Conservation (phyloP, 2,329 filamentous ascomycete genomes). For the Talaromyces verruculosus region DNA sequence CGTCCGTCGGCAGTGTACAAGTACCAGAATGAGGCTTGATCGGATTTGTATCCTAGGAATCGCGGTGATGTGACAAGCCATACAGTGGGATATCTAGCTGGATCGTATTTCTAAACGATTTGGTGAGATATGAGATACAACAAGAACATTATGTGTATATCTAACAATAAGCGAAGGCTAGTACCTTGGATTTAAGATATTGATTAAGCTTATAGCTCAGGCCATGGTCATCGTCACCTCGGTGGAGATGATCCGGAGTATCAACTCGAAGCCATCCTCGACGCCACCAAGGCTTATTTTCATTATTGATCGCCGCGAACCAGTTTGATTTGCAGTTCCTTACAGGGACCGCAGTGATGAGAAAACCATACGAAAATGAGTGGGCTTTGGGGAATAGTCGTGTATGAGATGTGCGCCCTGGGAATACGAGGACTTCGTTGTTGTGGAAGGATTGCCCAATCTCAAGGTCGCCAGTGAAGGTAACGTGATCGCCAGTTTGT, state of each 20-base stretch:
- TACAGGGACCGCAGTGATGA: constrained; percentile 7
- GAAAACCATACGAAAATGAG: constrained; percentile 6
- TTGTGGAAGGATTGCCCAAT: not conserved
- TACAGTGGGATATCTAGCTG: constrained; percentile 10
- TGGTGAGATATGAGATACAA: not conserved
- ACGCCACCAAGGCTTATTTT: constrained; percentile 5
- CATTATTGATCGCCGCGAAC: constrained; percentile 7
- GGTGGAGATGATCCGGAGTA: constrained; percentile 11
- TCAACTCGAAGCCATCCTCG: constrained; percentile 17
- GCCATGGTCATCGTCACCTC: not conserved
- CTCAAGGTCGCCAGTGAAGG: not conserved
- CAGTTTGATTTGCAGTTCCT: constrained; percentile 8
- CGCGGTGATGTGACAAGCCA: constrained; percentile 15
- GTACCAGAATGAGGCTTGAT: constrained; percentile 18
- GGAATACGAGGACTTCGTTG: not conserved
- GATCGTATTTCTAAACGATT: not conserved
- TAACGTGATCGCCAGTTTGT: not conserved
- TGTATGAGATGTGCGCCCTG: constrained; percentile 11
- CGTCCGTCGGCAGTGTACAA: constrained; percentile 3
- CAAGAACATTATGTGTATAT: not conserved
- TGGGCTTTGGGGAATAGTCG: constrained; percentile 7
- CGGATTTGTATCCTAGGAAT: constrained; percentile 11
- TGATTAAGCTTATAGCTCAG: constrained; percentile 1
- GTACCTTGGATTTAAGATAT: constrained; percentile 9
- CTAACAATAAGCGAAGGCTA: not conserved